Base-by-base conservation (phyloP, 2,329 filamentous ascomycete genomes). In the Colletotrichum orbiculare region DNA sequence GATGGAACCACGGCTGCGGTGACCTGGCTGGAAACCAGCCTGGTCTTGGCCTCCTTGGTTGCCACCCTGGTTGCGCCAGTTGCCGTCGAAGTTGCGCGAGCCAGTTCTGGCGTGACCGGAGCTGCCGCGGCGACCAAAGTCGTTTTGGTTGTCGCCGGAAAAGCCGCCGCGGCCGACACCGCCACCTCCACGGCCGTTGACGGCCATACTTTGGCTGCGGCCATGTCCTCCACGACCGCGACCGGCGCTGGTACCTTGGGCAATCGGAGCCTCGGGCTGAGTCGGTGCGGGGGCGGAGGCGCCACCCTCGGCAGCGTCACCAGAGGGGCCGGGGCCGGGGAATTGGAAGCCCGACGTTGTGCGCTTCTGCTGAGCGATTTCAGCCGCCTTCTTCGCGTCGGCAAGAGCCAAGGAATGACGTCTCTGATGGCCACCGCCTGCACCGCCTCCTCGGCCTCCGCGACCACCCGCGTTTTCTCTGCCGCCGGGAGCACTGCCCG, bases 331-430 rank as follows among this genome's bases (percentile, higher is more conserved):
- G 54, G 94, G 92, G 57, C 90, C 88, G 13, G 96, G 95, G 76
- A 99, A 99, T 76, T 97, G 94, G 80, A 98, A 99, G 63, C 90
- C 94, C 68, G 92, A 94, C 67, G 94, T 94, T 60, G 95, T 97
- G 78, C 94, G 87, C 82, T 97, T 97, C 83, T 97, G 95, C 81
- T 99, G 96, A 53, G 96, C 96, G 69, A 97, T 81, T 78, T 99
- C 96, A 62, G 96, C 96, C 52, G 96, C 96, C 82, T 97, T 98
- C 82, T 97, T 98, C 54, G 96, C 96, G 79, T 99, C 96, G 42
- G 94, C 93, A 69, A 99, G 83, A 68, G 94, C 96, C 69, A 99
- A 85, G 17, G 96, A 99, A 81, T 99, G 96, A 79, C 96, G 91
- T 75, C 96, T 89, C 78, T 96, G 91, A 76, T 99, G 96, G 67